Evolutionary conservation across 495 filamentous ascomycete genomes (phyloP).

Genomic region (Talaromyces proteolyticus): DNA sequence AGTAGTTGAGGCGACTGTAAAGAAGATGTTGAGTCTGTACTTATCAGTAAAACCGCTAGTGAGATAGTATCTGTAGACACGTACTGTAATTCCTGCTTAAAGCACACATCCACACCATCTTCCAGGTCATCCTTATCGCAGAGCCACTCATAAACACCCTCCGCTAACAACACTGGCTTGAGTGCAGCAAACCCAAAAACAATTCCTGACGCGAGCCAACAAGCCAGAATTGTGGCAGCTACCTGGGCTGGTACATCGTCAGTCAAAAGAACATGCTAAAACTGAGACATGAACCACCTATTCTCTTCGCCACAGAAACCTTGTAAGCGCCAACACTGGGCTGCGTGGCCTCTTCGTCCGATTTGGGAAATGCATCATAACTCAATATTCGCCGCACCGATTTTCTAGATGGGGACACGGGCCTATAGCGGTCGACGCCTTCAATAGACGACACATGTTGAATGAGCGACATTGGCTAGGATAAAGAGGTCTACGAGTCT

Average conservation of each 20-base stretch:
- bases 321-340: slow-evolving; percentile 39
- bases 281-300: slow-evolving; percentile 21
- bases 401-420: not conserved
- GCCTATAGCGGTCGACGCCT: slow-evolving; percentile 29
- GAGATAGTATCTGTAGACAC: slow-evolving; percentile 2
- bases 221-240: slow-evolving; percentile 50
- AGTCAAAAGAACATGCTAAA: slow-evolving; percentile 8
- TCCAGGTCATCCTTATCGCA: slow-evolving; percentile 44
- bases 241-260: slow-evolving; percentile 47
- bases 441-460: slow-evolving; percentile 36
- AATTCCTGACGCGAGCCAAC: slow-evolving; percentile 60
- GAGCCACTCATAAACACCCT: slow-evolving; percentile 57
- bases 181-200: slow-evolving; percentile 77
- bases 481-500: no score
- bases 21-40: slow-evolving; percentile 59
- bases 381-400: slow-evolving; percentile 20
- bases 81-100: slow-evolving; percentile 60
- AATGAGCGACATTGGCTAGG: slow-evolving; percentile 36
- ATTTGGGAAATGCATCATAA: slow-evolving; percentile 23
- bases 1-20: slow-evolving; percentile 60
- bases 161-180: slow-evolving; percentile 64
- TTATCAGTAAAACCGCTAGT: slow-evolving; percentile 9
- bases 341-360: slow-evolving; percentile 14
- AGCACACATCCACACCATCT: slow-evolving; percentile 47
- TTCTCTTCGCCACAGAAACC: slow-evolving; percentile 45